Evolutionary conservation across 441 rosid species (phyloP).

Genomic region (Eutrema salsugineum): DNA sequence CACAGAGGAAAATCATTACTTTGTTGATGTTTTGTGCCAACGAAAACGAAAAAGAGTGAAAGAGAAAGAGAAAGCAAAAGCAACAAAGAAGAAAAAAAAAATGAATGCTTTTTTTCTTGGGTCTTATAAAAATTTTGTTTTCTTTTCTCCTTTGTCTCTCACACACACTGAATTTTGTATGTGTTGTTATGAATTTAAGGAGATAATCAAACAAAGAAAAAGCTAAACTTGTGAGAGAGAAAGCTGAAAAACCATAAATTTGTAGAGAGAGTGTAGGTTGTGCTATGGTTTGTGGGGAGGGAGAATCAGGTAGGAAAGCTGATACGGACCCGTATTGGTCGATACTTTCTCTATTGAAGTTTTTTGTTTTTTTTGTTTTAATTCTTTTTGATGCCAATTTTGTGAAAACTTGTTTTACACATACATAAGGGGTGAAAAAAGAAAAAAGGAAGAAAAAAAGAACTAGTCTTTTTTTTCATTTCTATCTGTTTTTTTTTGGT

Average conservation of each 20-base stretch:
- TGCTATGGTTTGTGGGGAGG: constrained; percentile 22
- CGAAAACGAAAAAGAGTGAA: not conserved
- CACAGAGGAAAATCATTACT: constrained; percentile 20
- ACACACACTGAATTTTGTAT: constrained; percentile 10
- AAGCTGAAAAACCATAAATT: no score
- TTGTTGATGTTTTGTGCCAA: constrained; percentile 27
- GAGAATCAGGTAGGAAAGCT: constrained; percentile 30
- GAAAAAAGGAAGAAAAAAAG: no score
- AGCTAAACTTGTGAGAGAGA: no score
- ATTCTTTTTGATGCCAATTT: not conserved
- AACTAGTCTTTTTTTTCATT: no score
- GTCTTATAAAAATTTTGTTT: not conserved
- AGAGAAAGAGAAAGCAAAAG: constrained; percentile 27
- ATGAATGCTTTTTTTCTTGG: constrained; percentile 8
- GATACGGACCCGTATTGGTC: constrained; percentile 29
- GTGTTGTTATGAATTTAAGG: constrained; percentile 19
- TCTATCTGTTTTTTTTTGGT: not conserved
- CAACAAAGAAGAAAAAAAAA: constrained; percentile 9
- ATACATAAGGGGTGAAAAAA: no score
- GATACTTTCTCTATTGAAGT: not conserved
- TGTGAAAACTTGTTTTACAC: constrained; percentile 12
- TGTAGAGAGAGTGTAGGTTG: constrained; percentile 12
- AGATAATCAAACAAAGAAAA: not conserved
- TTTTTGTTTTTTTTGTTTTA: not conserved
- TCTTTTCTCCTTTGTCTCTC: not conserved